phyloP scores from a whole-genome alignment of 768 basidiomycete species.

The Coprinopsis marcescibilis region DNA sequence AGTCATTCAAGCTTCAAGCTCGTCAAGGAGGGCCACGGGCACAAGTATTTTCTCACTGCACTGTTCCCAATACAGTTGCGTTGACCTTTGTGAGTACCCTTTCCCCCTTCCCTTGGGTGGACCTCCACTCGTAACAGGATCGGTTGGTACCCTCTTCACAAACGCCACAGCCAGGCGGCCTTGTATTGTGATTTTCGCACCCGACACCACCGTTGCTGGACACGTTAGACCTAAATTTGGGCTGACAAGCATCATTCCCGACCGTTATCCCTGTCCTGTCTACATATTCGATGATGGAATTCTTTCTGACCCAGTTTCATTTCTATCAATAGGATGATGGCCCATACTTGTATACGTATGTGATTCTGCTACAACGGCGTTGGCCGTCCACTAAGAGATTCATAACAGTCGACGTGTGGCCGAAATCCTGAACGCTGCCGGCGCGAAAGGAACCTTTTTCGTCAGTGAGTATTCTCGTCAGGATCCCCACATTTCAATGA shows the following conservation, averaged over 20 bases:
- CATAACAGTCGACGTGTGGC: constrained; percentile 14
- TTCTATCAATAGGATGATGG: constrained; percentile 21
- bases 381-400: neutral
- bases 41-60: neutral
- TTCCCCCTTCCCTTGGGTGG: neutral
- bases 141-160: too few species aligned
- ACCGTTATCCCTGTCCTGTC: neutral
- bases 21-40: constrained; percentile 3
- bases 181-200: neutral
- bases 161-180: too few species aligned
- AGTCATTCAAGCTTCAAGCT: neutral
- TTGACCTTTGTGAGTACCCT: constrained; percentile 7
- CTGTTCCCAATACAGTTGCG: constrained; percentile 6
- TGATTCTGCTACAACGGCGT: neutral
- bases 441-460: constrained; percentile 31
- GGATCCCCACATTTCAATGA: neutral
- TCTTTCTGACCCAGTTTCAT: too few species aligned
- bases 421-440: constrained; percentile 14
- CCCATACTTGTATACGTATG: constrained; percentile 16
- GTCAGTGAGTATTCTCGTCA: constrained; percentile 16
- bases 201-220: neutral
- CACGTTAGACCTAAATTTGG: too few species aligned
- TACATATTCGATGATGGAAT: neutral
- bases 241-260: too few species aligned
- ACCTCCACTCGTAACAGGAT: neutral